Conservation (phyloP, 2,329 filamentous ascomycete genomes). For the Epichloe sibirici region DNA sequence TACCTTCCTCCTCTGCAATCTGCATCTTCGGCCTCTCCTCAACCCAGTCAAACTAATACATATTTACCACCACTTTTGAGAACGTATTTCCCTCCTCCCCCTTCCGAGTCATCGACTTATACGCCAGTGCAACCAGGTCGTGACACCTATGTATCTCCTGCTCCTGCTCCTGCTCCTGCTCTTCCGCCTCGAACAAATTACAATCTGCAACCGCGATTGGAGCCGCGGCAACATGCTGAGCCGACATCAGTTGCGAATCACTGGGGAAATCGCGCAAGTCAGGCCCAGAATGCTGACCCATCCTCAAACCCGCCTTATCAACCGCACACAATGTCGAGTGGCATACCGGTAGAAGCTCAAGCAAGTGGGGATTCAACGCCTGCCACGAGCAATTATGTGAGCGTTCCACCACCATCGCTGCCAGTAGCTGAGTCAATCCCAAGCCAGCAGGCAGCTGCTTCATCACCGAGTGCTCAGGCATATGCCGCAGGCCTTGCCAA, state of each 20-base stretch:
- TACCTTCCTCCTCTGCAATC: background rate
- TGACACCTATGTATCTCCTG: background rate
- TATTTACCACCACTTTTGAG: background rate
- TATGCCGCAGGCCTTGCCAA: background rate
- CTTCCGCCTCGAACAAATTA: background rate
- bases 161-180: background rate
- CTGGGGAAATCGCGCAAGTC: background rate
- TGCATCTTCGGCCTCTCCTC: background rate
- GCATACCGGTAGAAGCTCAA: background rate
- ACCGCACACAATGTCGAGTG: background rate
- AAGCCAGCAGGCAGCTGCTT: background rate
- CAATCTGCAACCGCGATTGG: background rate
- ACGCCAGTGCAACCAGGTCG: background rate
- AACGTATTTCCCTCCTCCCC: background rate
- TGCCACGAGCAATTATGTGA: background rate
- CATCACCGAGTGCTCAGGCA: background rate
- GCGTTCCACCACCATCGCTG: background rate
- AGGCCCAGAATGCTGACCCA: background rate
- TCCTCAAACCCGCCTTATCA: background rate
- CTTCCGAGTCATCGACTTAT: background rate
- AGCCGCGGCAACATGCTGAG: background rate
- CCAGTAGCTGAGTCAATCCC: background rate
- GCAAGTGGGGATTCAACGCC: background rate
- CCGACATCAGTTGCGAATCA: background rate
- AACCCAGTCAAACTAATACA: background rate